phyloP scores from a whole-genome alignment of 352 stramenopile genomes.

The Phytophthora chlamydospora region DNA sequence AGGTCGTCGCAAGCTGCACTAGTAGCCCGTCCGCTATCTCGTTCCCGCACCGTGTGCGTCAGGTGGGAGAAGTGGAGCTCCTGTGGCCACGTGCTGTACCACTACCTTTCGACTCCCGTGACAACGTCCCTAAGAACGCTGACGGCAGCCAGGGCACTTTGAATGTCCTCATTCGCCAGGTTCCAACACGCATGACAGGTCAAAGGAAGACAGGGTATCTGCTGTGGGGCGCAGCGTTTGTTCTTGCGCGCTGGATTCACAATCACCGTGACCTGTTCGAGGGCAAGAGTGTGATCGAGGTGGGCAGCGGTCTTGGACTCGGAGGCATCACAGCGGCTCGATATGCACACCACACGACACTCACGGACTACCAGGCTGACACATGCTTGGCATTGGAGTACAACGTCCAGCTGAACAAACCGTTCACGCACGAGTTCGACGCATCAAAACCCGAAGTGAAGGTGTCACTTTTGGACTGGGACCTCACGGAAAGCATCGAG shows the following conservation, averaged over 20 bases:
- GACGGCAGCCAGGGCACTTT: constrained; percentile 33
- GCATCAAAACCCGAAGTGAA: constrained; percentile 51
- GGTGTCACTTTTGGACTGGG: constrained; percentile 79
- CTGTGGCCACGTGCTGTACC: constrained; percentile 58
- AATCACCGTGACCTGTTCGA: constrained; percentile 76
- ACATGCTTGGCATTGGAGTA: constrained; percentile 78
- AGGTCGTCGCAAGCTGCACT: constrained; percentile 72
- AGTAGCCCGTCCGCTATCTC: constrained; percentile 67
- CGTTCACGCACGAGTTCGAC: constrained; percentile 75
- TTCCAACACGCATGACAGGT: constrained; percentile 83
- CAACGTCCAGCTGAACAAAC: constrained; percentile 79
- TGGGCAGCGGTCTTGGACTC: constrained; percentile 83
- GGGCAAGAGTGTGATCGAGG: constrained; percentile 77
- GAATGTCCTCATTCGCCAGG: constrained; percentile 80
- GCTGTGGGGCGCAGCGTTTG: constrained; percentile 82
- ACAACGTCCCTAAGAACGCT: constrained; percentile 33
- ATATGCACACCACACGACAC: constrained; percentile 61
- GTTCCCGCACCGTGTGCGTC: constrained; percentile 68
- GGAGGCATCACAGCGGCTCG: constrained; percentile 78
- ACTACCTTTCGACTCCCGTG: constrained; percentile 67
- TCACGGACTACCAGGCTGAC: constrained; percentile 89
- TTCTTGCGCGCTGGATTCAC: constrained; percentile 85
- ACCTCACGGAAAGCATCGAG: constrained; percentile 70
- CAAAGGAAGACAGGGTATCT: constrained; percentile 88
- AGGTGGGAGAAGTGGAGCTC: constrained; percentile 63